Conservation (phyloP, 129 eudicot genomes). For the Flaveria brownii region DNA sequence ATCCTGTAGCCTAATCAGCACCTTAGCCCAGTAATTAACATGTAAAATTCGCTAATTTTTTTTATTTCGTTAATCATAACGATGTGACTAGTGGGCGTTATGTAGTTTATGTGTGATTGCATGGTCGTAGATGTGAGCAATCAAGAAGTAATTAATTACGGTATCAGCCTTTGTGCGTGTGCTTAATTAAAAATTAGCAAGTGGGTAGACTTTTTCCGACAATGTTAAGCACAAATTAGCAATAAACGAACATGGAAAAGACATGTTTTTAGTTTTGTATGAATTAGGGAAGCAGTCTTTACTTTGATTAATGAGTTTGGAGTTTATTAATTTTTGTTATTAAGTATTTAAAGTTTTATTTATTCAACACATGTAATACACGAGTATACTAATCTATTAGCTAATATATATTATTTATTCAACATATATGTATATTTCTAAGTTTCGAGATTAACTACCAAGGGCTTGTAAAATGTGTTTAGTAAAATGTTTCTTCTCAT, state of each 20-base stretch:
- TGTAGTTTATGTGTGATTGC: background rate
- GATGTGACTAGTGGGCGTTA: too few relatives aligned
- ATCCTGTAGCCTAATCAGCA: too few relatives aligned
- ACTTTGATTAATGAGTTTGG: conserved; percentile 16
- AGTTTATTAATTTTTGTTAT: background rate
- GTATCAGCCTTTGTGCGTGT: background rate
- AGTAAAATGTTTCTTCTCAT: too few relatives aligned
- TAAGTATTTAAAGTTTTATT: too few relatives aligned
- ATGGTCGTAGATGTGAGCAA: too few relatives aligned
- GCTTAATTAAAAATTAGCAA: background rate
- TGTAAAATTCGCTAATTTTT: too few relatives aligned
- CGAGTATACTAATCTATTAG: too few relatives aligned
- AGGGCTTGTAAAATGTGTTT: too few relatives aligned
- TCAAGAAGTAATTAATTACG: background rate
- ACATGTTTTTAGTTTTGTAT: background rate
- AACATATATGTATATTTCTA: background rate
- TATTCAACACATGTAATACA: too few relatives aligned
- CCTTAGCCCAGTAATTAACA: too few relatives aligned
- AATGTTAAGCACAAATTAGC: conserved; percentile 3
- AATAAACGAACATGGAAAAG: conserved; percentile 1
- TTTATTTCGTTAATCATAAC: too few relatives aligned
- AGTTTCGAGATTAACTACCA: background rate
- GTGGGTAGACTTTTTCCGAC: background rate
- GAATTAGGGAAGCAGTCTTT: background rate
- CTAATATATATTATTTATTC: too few relatives aligned